phyloP scores from a whole-genome alignment of 139 green algal species.

The Desmodesmus armatus region DNA sequence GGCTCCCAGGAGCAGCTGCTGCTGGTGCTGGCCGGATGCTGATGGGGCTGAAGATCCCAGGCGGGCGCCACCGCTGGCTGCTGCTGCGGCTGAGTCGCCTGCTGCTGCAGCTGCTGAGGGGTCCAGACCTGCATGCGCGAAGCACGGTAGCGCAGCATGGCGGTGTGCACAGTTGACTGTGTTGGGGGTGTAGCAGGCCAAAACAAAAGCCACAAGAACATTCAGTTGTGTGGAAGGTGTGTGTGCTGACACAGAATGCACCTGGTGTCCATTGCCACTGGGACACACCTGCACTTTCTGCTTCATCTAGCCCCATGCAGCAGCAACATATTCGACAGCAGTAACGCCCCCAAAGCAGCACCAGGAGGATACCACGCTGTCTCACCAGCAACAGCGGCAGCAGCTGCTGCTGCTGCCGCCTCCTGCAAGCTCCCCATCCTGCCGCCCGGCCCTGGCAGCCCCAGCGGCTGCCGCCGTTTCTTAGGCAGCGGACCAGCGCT shows the following conservation, averaged over 20 bases:
- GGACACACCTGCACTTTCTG: no score
- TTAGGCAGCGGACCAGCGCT: slow-evolving; percentile 43
- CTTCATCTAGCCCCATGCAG: no score
- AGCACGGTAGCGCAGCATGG: no score
- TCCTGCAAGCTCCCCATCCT: background rate
- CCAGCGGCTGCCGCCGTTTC: slow-evolving; percentile 42
- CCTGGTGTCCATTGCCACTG: no score
- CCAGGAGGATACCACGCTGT: background rate
- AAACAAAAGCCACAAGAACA: no score
- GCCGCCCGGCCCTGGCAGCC: background rate
- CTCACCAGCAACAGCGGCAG: background rate
- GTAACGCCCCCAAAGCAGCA: no score
- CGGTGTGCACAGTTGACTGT: no score
- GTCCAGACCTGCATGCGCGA: background rate
- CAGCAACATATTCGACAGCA: no score
- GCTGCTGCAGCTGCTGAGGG: background rate
- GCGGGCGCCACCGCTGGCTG: background rate
- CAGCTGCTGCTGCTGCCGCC: background rate
- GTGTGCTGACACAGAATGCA: no score
- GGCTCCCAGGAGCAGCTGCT: no score
- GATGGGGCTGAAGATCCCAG: background rate
- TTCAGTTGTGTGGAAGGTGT: no score
- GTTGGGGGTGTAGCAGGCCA: no score
- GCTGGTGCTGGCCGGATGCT: background rate
- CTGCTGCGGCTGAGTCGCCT: slow-evolving; percentile 1